Conservation (phyloP, 2,329 filamentous ascomycete species). For the Penicillium sp. region DNA sequence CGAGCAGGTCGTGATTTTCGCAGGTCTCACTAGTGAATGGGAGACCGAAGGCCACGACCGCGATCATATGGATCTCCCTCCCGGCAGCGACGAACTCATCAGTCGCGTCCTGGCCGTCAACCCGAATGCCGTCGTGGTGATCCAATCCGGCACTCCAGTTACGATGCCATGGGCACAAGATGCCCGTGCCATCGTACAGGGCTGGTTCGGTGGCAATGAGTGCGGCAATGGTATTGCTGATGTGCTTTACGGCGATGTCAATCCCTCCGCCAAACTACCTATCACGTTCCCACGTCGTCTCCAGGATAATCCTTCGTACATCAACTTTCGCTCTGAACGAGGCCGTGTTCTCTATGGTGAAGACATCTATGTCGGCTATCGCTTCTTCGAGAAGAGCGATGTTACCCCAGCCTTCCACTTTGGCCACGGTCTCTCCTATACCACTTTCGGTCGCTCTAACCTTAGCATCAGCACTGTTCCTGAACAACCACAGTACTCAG, state of each 20-base stretch:
- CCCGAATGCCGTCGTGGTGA: constrained; percentile 67
- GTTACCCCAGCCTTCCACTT: constrained; percentile 70
- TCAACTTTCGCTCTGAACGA: constrained; percentile 71
- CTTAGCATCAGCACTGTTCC: constrained; percentile 36
- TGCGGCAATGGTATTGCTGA: constrained; percentile 78
- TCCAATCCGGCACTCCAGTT: constrained; percentile 72
- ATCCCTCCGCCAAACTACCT: constrained; percentile 72
- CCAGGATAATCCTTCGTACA: constrained; percentile 71
- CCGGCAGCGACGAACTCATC: constrained; percentile 58
- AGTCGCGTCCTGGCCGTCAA: constrained; percentile 64
- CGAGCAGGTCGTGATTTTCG: constrained; percentile 75
- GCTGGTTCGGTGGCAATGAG: constrained; percentile 87
- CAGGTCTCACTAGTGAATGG: constrained; percentile 77
- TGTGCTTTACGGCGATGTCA: constrained; percentile 70
- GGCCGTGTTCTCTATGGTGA: constrained; percentile 74
- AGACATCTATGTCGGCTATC: constrained; percentile 77
- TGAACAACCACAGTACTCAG: constrained; percentile 38
- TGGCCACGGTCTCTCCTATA: constrained; percentile 77
- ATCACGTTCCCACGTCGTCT: constrained; percentile 67
- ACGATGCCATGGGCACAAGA: constrained; percentile 49
- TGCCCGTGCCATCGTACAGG: constrained; percentile 64
- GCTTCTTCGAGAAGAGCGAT: constrained; percentile 72
- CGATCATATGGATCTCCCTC: constrained; percentile 57
- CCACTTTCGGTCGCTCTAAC: constrained; percentile 60
- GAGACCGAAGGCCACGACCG: constrained; percentile 71